These are phyloP conservation scores for Aspergillus sp. DNA, from an alignment of 2,329 filamentous ascomycete species.

Conservation along the genomic window DNA sequence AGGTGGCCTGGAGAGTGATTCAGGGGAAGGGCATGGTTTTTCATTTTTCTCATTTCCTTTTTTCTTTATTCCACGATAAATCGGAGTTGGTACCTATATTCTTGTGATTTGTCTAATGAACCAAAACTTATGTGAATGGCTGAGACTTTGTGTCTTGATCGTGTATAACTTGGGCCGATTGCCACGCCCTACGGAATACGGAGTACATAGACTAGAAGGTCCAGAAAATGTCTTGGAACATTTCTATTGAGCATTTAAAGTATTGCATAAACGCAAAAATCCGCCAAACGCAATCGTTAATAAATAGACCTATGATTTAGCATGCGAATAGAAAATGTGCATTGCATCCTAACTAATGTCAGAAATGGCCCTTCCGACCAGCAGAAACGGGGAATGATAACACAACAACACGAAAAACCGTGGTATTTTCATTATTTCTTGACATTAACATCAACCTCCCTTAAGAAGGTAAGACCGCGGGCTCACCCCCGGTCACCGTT, in stretches of 20 bases:
- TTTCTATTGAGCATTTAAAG: too few relatives aligned
- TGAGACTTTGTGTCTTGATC: neutral
- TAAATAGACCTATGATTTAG: neutral
- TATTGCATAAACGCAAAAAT: too few relatives aligned
- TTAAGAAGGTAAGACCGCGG: conserved; percentile 15
- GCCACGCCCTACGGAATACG: neutral
- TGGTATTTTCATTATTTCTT: neutral
- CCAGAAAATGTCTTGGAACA: too few relatives aligned
- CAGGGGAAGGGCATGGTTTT: conserved; percentile 18
- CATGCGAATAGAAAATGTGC: conserved; percentile 4
- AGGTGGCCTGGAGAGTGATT: conserved; percentile 23
- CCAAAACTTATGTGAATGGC: conserved; percentile 15
- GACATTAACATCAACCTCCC: conserved; percentile 7
- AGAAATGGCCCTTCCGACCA: conserved; percentile 29
- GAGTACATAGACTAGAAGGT: too few relatives aligned
- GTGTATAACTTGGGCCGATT: neutral
- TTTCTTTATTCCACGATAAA: conserved; percentile 35
- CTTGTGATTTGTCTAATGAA: conserved; percentile 28
- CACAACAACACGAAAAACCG: neutral
- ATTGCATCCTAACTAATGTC: conserved; percentile 18
- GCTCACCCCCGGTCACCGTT: conserved; percentile 21
- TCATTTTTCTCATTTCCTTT: conserved; percentile 18
- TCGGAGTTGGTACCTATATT: conserved; percentile 33
- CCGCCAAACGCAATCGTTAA: neutral
- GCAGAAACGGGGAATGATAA: conserved; percentile 15